A percentile compares a stretch with the other conserved stretches of the same genome.
Conservation (phyloP, 495 filamentous ascomycete species). For the Penicillium tannophilum region DNA sequence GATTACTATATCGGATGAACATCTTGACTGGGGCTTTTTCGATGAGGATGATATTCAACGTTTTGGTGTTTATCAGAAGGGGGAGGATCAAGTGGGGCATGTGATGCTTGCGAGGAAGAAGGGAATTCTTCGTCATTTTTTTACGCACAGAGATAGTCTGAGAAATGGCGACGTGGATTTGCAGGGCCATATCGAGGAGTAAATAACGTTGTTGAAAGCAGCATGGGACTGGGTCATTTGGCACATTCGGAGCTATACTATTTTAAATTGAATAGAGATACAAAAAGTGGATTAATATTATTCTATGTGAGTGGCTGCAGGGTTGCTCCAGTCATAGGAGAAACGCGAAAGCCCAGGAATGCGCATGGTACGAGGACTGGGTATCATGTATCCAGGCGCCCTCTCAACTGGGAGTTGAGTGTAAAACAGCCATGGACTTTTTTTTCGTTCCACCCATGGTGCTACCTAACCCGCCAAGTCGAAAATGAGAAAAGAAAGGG, state of each 20-base stretch:
- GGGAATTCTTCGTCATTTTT: not conserved
- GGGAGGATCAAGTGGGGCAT: not conserved
- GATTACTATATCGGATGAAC: not conserved
- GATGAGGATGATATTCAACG: not conserved
- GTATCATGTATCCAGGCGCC: slow-evolving; percentile 12
- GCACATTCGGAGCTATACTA: not conserved
- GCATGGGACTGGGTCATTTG: not conserved
- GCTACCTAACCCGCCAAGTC: slow-evolving; percentile 17
- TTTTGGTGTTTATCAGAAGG: not conserved
- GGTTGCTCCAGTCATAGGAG: slow-evolving; percentile 13
- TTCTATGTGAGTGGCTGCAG: slow-evolving; percentile 27
- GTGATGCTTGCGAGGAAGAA: not conserved
- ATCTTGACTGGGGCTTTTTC: not conserved
- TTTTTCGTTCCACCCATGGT: slow-evolving; percentile 5
- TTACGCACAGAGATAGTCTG: not conserved
- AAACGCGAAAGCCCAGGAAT: slow-evolving; percentile 19
- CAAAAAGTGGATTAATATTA: slow-evolving; percentile 34
- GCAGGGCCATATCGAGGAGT: too few relatives aligned
- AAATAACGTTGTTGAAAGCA: too few relatives aligned
- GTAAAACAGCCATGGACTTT: slow-evolving; percentile 5
- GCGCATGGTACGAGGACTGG: slow-evolving; percentile 12
- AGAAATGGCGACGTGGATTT: not conserved
- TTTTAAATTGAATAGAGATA: not conserved
- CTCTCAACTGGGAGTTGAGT: slow-evolving; percentile 2
- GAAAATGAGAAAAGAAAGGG: slow-evolving; percentile 18